A percentile compares a stretch with the other conserved stretches of the same genome.
Conservation (phyloP, 1,139 yeast species). For the Blastobotrys buckinghamii region DNA sequence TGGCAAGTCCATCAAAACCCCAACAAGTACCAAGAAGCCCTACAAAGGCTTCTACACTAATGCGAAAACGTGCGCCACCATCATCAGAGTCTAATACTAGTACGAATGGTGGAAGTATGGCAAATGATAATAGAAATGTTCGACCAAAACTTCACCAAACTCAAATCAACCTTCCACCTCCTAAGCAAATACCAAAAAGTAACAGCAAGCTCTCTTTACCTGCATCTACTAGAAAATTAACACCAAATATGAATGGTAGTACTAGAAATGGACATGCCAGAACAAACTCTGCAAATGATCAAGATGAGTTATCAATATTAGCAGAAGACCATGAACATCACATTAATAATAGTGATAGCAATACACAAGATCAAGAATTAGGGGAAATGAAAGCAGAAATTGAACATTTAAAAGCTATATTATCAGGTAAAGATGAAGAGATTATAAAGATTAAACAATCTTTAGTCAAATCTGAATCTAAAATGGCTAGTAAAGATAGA, state of each 20-base stretch:
- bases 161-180: not conserved
- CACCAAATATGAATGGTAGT: not conserved
- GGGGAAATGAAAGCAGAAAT: constrained; percentile 20
- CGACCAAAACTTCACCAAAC: not conserved
- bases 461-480: constrained; percentile 19
- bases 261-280: not conserved
- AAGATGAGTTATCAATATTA: constrained; percentile 1
- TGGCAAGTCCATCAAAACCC: not conserved
- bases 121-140: too few species aligned
- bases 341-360: not conserved
- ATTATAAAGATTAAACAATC: constrained; percentile 19
- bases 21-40: not conserved
- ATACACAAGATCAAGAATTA: not conserved
- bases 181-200: not conserved
- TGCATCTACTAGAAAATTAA: too few species aligned
- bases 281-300: not conserved
- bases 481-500: constrained; percentile 40
- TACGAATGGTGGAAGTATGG: too few species aligned
- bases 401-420: constrained; percentile 23
- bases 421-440: constrained; percentile 28
- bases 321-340: constrained; percentile 2
- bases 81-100: not conserved
- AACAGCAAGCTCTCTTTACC: not conserved
- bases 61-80: not conserved
- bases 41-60: not conserved